Evolutionary conservation across 2,329 filamentous ascomycete species (phyloP), one percentile per base, ranked within the genome.

Genomic region (Aspergillus fumigatiaffinis): DNA sequence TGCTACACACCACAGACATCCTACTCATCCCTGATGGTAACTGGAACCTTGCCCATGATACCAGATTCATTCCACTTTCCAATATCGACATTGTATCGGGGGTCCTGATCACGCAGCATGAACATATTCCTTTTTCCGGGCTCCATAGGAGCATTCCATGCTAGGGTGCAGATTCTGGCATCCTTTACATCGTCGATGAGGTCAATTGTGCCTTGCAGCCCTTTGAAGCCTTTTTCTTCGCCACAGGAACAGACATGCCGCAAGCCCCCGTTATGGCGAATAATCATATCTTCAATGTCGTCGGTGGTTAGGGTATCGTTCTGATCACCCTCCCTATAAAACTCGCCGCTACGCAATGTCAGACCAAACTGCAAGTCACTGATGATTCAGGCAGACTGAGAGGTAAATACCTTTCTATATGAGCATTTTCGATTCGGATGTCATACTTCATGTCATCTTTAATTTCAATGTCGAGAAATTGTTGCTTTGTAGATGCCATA

Each of bases 151-250:
- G 58, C 58, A 28, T 44, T 55, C 58, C 58, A 60, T 17, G 56
- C 44, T n/a, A 60, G 53, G 7, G 55, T 60, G 50, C 58, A 60
- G 23, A 60, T 60, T 23, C 46, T 29, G 8, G 42, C 23, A 46
- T 60, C 56, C 9, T 29, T 59, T n/a, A 60, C 56, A 49, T 60
- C 58, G 23, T 60, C 56, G 17, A 59, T 21, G 29, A 60, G 58
- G 26, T 60, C 58, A 2, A 60, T 14, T 3, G 51, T 44, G 10
- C 58, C 58, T 42, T 59, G 52, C 3, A 53, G 32, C 28, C 58
- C 58, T 42, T 52, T 55, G 23, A 50, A 52, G 7, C 52, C 58
- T 12, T 23, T 8, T 26, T 60, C 58, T 21, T 60, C 58, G 20
- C 58, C 51, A 26, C 51, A 60, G 17, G 58, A 50, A 26, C 53